phyloP scores from a whole-genome alignment of 31 red algal genomes.

The Porphyra umbilicalis region DNA sequence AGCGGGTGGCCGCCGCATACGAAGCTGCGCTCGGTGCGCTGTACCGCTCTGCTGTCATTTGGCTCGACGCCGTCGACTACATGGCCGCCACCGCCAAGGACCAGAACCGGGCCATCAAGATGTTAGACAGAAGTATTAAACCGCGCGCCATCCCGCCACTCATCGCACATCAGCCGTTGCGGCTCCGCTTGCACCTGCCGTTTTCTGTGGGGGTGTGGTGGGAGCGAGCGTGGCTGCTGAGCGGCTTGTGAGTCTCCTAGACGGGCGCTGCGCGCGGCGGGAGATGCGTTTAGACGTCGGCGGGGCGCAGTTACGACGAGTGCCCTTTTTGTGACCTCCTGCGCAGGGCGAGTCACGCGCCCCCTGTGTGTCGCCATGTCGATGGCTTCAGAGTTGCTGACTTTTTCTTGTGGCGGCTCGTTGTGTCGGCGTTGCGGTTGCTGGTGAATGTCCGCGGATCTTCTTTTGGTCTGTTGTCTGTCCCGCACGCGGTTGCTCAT shows the following conservation, averaged over 20 bases:
- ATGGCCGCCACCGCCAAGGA: neutral
- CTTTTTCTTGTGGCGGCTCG: neutral
- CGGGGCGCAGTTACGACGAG: no score
- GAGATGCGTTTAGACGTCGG: no score
- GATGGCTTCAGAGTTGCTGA: slow-evolving; percentile 2
- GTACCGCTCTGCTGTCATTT: slow-evolving; percentile 76
- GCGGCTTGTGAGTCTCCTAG: no score
- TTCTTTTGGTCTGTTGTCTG: neutral
- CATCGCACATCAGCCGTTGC: neutral
- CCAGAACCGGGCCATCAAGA: neutral
- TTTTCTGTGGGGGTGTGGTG: no score
- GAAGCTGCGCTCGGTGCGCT: slow-evolving; percentile 64
- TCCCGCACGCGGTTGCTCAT: neutral
- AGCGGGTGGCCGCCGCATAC: slow-evolving; percentile 53
- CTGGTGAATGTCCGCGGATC: neutral
- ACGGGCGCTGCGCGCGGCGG: no score
- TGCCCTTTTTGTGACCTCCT: no score
- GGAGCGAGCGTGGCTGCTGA: no score
- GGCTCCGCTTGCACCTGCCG: no score
- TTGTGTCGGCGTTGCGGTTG: neutral
- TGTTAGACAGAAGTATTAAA: slow-evolving; percentile 3
- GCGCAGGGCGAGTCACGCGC: no score
- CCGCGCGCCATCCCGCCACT: neutral
- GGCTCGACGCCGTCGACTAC: slow-evolving; percentile 68
- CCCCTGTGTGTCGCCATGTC: no score